Evolutionary conservation across 2,329 filamentous ascomycete species (phyloP), one percentile per base, ranked within the genome.

Genomic region (Juglanconis oblonga): DNA sequence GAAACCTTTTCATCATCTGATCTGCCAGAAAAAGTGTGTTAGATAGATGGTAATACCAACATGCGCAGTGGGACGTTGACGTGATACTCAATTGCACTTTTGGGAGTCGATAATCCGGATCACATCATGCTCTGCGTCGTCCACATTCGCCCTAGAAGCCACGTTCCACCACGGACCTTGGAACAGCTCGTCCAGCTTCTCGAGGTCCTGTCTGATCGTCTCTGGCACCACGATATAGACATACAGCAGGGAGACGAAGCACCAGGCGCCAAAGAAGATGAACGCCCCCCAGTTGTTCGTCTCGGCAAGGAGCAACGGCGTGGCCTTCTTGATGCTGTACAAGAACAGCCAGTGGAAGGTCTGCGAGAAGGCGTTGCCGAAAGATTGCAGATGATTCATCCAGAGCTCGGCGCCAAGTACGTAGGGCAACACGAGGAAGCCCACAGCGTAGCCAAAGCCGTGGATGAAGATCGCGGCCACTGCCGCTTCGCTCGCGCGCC

Each of bases 401-500:
- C 75, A 80, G 0, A 79, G 66, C 55, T 79, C 76, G 2, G 70
- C 71, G 4, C 73, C 73, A 55, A 80, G 77, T 6, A 79, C 69
- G 54, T 78, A 80, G 0, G 77, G 77, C 1, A 80, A 71, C 42
- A 74, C 70, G 1, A 75, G 53, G 1, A 71, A 55, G 4, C 69
- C 68, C 29, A 74, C 70, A 17, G 72, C 71, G 63, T 77, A 80
- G 4, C 76, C 78, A 50, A 80, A 77, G 0, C 70, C 77, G 54
- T 80, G 77, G 7, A 79, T 66, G 52, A 76, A 81, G 24, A 80
- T 72, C 2, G 74, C 72, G 0, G 76, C 77, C 29, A 80, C 72
- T 3, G 77, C 78, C 0, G 66, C 75, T 36, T 76, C 65, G 0
- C 71, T 72, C 4, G 76, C 4, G 76, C 69, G 1, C 64, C 65